phyloP scores from a whole-genome alignment of 2,329 filamentous ascomycete genomes.

The Thelonectria discophora region DNA sequence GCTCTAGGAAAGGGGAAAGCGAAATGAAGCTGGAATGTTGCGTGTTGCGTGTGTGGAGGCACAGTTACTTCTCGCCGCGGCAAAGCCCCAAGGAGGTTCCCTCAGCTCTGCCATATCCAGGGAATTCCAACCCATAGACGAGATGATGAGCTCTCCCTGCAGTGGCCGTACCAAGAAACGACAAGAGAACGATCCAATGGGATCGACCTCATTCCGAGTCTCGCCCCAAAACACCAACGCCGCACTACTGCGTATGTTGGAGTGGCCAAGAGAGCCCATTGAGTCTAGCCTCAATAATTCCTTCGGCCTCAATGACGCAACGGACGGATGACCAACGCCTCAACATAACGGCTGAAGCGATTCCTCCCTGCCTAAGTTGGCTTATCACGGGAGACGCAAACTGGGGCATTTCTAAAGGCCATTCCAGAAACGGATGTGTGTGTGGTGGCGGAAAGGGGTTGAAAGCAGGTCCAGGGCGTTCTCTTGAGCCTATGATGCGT shows the following conservation, averaged over 20 bases:
- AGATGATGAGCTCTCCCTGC: neutral
- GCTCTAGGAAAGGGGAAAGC: no score
- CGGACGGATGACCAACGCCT: neutral
- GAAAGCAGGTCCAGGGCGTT: neutral
- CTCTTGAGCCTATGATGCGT: neutral
- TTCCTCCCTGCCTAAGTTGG: neutral
- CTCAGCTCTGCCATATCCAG: neutral
- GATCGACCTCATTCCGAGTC: no score
- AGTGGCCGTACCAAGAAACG: no score
- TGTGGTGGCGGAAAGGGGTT: neutral
- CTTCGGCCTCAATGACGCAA: no score
- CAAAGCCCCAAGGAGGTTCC: no score
- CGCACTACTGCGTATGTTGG: no score
- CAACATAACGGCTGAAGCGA: neutral
- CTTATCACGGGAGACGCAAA: neutral
- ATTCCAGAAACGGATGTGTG: neutral
- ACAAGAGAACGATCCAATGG: neutral
- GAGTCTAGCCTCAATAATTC: no score
- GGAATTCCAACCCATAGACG: neutral
- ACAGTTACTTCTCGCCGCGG: no score
- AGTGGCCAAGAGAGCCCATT: no score
- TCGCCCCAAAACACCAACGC: no score
- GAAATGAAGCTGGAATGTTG: no score
- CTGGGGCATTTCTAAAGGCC: neutral
- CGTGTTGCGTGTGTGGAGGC: no score